These are phyloP conservation scores for Vitellaria paradoxa DNA, from an alignment of 179 eudicot genomes.

Conservation along the genomic window DNA sequence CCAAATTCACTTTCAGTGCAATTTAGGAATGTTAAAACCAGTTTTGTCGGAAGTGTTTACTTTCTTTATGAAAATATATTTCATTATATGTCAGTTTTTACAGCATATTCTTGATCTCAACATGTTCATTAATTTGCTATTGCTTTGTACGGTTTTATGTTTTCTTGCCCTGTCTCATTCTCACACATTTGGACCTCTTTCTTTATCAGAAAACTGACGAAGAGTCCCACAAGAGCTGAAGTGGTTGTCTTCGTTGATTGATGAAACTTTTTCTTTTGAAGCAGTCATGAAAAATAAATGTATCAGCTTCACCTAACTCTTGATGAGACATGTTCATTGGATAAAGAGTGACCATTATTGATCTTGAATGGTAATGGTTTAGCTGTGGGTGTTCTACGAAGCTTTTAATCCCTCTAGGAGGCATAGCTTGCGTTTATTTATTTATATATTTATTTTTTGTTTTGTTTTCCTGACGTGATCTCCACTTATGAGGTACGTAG, in stretches of 20 bases:
- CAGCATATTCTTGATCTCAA: neutral
- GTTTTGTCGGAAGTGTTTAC: neutral
- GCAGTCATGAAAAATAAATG: conserved; percentile 4
- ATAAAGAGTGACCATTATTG: neutral
- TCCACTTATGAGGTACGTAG: too few species aligned
- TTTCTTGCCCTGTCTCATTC: neutral
- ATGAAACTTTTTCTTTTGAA: neutral
- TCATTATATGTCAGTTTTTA: neutral
- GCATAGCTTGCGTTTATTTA: too few species aligned
- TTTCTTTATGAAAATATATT: neutral
- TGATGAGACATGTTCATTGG: neutral
- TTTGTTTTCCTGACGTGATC: too few species aligned
- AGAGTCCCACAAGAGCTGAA: neutral
- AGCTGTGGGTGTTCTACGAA: neutral
- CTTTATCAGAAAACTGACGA: conserved; percentile 7
- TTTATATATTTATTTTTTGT: too few species aligned
- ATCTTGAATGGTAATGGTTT: neutral
- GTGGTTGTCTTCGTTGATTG: neutral
- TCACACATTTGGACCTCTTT: neutral
- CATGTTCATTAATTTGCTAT: neutral
- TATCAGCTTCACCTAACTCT: neutral
- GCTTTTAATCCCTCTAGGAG: too few species aligned
- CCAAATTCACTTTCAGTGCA: neutral
- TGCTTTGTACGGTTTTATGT: neutral
- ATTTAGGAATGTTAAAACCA: neutral